Base-by-base conservation (phyloP, 495 filamentous ascomycete species). In the Symbiotaphrina buchneri region DNA sequence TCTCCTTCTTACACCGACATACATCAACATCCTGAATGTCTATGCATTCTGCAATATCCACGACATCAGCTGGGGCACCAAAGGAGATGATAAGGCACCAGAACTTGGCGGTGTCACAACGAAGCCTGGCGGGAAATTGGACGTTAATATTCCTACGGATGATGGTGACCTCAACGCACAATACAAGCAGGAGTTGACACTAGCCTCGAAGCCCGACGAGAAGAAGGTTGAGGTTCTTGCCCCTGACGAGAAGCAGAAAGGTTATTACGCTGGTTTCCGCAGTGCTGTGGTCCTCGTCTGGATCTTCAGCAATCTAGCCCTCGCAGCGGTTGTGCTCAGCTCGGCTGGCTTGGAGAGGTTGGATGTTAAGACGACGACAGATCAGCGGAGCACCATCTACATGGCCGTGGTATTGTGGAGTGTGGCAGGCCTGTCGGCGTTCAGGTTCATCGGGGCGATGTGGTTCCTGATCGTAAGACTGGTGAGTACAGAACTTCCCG, bases 31-130 rank as follows among this genome's bases (percentile, higher is more conserved):
- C 33, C 69, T 94, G 41, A 92, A 94, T 56, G 82, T 94, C 39
- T 94, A 94, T 51, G 84, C 84, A 39, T 94, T 94, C 60, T 94
- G 84, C 51, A 94, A 94, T 49, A 92, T 83, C 15, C 84, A 94
- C 59, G 84, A 94, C 40, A 84, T 94, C 34, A 87, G 82, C 7
- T 94, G 84, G 84, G 84, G 84, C 46, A 94, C 84, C 10, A 94
- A 91, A 48, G 84, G 84, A 34, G 84, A 91, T 42, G 81, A 87
- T 59, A 87, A 82, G 46, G 56, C 77, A 27, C 74, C 79, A 42
- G 83, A 84, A 39, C 58, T 94, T 29, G 71, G 72, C 8, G 73
- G 65, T 4, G 84, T 78, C 30, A 78, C 63, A 34, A 65, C 82
- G 5, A 94, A 93, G 44, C 69, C 75, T 11, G 81, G 80, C 46